Base-by-base conservation (phyloP, 805 yeast species). In the Yarrowia yakushimensis region DNA sequence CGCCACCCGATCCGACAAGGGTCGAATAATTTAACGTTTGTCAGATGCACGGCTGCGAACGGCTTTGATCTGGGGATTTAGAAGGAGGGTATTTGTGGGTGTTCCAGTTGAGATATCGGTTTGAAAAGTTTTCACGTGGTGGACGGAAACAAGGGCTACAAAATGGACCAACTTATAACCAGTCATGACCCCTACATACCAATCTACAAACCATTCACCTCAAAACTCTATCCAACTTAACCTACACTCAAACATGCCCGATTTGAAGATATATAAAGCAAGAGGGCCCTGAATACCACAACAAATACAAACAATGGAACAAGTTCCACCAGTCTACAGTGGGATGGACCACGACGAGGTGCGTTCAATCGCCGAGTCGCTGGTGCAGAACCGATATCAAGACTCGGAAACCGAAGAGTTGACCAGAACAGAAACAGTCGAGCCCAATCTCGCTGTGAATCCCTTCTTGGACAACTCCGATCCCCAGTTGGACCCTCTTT, bases 401-500 rank as follows among this genome's bases (percentile, higher is more conserved):
- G 28, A 43, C 8, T 4, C 27, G 17, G 18, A 20, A 13, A 8
- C 12, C 3, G 17, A 37, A 10, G 57, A 48, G 39, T 22, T 48
- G 8, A 41, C 22, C 20, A 22, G 41, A 48, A 48, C 57, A 22
- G n/a, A 22, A 31, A 48, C 57, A 1, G 31, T 48, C 2, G 10
- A 22, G 31, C 57, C 57, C 41, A 48, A 48, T 11, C 33, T 48
- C 18, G 17, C 33, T 10, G 57, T 48, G 17, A 71, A 68, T 63
- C 69, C 73, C 11, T 71, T 70, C 43, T 30, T 59, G 20, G 71
- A 65, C 41, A 63, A 54, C 17, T 59, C 52, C n/a, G 83, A 80
- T 65, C 80, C 81, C 3, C 68, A 73, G 33, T 75, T 87, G 66
- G 83, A 87, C 68, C 93, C 93, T 7, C 76, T 79, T 60, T 75